A percentile compares a stretch with the other conserved stretches of the same genome.
phyloP scores from a whole-genome alignment of 768 basidiomycete genomes.

The Neoboletus brunneissimus region DNA sequence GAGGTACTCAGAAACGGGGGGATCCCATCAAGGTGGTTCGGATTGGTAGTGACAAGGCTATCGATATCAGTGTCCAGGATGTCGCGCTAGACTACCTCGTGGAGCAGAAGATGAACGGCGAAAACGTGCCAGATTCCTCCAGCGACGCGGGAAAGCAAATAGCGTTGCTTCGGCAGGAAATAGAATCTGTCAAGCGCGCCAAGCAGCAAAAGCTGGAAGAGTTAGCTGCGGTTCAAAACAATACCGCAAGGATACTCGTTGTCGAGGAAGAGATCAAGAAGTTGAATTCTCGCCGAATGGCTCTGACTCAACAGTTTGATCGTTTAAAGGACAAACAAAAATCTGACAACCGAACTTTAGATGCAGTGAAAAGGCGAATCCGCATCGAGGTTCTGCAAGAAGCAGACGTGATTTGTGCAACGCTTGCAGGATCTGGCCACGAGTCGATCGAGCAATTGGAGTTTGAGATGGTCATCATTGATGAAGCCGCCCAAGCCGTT shows the following conservation, averaged over 20 bases:
- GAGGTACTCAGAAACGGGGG: constrained; percentile 50
- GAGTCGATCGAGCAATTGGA: constrained; percentile 79
- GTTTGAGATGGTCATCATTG: constrained; percentile 95
- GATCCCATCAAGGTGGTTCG: constrained; percentile 81
- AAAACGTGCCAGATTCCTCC: constrained; percentile 36
- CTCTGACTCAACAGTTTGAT: constrained; percentile 68
- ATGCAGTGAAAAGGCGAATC: constrained; percentile 72
- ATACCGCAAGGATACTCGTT: constrained; percentile 46
- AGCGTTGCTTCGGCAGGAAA: constrained; percentile 55
- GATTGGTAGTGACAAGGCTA: constrained; percentile 73
- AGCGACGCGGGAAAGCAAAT: constrained; percentile 61
- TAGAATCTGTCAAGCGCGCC: constrained; percentile 63
- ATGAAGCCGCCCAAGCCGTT: constrained; percentile 96
- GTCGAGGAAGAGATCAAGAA: constrained; percentile 71
- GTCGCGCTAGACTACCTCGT: constrained; percentile 86
- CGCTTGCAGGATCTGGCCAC: constrained; percentile 90
- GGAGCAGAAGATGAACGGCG: constrained; percentile 62
- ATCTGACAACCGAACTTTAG: constrained; percentile 75
- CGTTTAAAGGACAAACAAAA: constrained; percentile 79
- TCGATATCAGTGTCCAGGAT: constrained; percentile 79
- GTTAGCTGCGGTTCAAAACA: constrained; percentile 53
- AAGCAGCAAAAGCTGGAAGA: constrained; percentile 63
- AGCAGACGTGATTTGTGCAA: constrained; percentile 92
- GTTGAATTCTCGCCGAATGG: constrained; percentile 62
- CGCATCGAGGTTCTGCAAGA: constrained; percentile 75